A percentile compares a stretch with the other conserved stretches of the same genome.
Evolutionary conservation across 2,329 filamentous ascomycete species (phyloP).

Genomic region (Colletotrichum lindemuthianum): DNA sequence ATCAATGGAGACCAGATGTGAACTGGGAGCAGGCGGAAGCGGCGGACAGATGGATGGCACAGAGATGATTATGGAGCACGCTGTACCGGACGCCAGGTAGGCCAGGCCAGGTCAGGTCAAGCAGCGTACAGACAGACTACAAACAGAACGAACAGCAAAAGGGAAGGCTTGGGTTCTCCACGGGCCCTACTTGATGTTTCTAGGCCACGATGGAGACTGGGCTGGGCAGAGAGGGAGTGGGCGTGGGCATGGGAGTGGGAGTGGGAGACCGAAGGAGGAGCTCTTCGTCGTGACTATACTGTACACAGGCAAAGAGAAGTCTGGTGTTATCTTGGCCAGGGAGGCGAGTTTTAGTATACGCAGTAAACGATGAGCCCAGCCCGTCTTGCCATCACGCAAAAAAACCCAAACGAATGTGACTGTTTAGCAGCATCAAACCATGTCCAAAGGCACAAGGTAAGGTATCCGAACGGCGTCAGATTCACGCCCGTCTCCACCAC

Average conservation of each 20-base stretch:
- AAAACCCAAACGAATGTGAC: not conserved
- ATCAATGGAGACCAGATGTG: slow-evolving; percentile 24
- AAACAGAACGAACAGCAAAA: no score
- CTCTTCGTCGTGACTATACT: no score
- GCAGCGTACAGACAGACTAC: no score
- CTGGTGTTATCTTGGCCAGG: no score
- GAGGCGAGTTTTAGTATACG: no score
- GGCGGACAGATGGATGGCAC: slow-evolving; percentile 21
- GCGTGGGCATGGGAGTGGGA: not conserved
- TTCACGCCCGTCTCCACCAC: no score
- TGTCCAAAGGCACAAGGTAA: not conserved
- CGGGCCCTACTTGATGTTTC: slow-evolving; percentile 24
- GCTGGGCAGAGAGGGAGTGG: slow-evolving; percentile 5
- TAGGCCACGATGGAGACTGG: not conserved
- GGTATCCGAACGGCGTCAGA: no score
- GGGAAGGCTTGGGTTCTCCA: slow-evolving; percentile 19
- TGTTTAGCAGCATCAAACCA: not conserved
- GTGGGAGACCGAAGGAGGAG: no score
- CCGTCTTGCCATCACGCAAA: slow-evolving; percentile 19
- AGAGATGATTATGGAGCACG: no score
- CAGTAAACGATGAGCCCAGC: not conserved
- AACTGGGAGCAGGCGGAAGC: slow-evolving; percentile 29
- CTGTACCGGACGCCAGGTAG: no score
- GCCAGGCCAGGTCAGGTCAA: no score
- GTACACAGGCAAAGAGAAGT: no score